These are phyloP conservation scores for Curvularia hawaiiensis DNA, from an alignment of 2,329 filamentous ascomycete species.

Conservation along the genomic window DNA sequence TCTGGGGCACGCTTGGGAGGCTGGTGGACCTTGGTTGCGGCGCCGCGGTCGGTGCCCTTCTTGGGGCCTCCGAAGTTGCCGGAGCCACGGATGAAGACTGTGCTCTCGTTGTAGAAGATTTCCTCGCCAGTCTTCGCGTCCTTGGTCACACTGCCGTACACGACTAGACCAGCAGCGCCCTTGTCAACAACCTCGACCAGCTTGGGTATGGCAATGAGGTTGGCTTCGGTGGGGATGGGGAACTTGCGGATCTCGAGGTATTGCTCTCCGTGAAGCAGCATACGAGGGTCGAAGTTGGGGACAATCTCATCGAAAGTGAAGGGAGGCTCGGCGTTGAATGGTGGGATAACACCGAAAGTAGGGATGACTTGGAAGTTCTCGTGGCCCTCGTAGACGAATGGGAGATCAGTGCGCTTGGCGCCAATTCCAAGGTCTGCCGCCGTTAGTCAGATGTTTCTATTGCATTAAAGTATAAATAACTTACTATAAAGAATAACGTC, in stretches of 20 bases:
- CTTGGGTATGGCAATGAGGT: slow-evolving; percentile 74
- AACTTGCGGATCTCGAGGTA: slow-evolving; percentile 93
- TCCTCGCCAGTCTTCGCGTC: slow-evolving; percentile 85
- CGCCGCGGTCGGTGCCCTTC: slow-evolving; percentile 78
- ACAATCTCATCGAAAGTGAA: slow-evolving; percentile 83
- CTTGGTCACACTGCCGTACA: slow-evolving; percentile 79
- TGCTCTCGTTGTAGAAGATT: slow-evolving; percentile 95
- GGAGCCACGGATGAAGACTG: slow-evolving; percentile 88
- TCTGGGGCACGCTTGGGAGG: slow-evolving; percentile 80
- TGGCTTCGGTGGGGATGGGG: slow-evolving; percentile 84
- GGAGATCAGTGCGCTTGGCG: slow-evolving; percentile 86
- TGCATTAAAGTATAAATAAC: slow-evolving; percentile 10
- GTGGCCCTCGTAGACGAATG: slow-evolving; percentile 85
- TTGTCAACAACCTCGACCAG: slow-evolving; percentile 97
- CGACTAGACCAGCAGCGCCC: slow-evolving; percentile 83
- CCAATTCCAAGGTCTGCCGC: slow-evolving; percentile 77
- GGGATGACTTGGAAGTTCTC: slow-evolving; percentile 94
- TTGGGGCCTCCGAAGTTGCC: slow-evolving; percentile 87
- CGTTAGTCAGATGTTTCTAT: slow-evolving; percentile 24
- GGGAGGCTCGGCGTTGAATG: slow-evolving; percentile 80
- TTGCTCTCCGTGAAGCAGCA: slow-evolving; percentile 98
- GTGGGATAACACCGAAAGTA: slow-evolving; percentile 96
- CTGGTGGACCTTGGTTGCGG: slow-evolving; percentile 78
- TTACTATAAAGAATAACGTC: slow-evolving; percentile 88
- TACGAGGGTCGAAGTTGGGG: slow-evolving; percentile 97